phyloP scores from a whole-genome alignment of 208 protist species.

The Acanthamoeba sp. region DNA sequence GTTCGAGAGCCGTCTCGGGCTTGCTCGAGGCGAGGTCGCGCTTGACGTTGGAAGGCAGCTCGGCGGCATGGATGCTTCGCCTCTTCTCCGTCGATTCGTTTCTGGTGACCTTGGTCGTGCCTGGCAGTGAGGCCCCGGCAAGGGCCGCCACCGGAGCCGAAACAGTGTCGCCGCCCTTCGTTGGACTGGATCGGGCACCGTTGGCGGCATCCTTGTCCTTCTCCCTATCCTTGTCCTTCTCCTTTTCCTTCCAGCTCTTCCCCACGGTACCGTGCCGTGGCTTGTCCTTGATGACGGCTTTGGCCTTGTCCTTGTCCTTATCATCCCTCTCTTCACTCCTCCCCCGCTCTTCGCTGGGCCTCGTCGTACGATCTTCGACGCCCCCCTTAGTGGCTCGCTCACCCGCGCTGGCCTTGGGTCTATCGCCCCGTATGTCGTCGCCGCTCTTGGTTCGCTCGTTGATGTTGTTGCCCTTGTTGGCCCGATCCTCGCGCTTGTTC shows the following conservation, averaged over 20 bases:
- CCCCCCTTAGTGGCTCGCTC: background rate
- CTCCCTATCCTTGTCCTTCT: background rate
- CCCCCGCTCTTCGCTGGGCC: background rate
- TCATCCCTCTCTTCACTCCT: background rate
- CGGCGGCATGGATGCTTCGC: background rate
- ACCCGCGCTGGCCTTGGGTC: background rate
- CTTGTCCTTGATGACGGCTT: background rate
- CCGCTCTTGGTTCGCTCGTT: background rate
- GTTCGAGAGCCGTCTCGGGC: background rate
- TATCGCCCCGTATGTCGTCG: background rate
- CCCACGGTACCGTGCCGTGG: background rate
- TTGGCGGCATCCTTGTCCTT: background rate
- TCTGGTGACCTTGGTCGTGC: no score
- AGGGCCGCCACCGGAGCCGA: background rate
- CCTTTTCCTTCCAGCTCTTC: slow-evolving; percentile 39
- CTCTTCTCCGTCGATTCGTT: background rate
- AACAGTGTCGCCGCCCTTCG: background rate
- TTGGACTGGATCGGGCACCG: background rate
- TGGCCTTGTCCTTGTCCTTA: background rate
- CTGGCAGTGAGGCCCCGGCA: background rate
- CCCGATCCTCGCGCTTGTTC: background rate
- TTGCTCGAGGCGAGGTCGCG: background rate
- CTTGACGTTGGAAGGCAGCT: background rate
- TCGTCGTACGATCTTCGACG: background rate
- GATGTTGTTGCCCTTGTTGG: background rate